These are phyloP conservation scores for Xerocomus amazonicus DNA, from an alignment of 1,284 basidiomycete species.

Conservation along the genomic window DNA sequence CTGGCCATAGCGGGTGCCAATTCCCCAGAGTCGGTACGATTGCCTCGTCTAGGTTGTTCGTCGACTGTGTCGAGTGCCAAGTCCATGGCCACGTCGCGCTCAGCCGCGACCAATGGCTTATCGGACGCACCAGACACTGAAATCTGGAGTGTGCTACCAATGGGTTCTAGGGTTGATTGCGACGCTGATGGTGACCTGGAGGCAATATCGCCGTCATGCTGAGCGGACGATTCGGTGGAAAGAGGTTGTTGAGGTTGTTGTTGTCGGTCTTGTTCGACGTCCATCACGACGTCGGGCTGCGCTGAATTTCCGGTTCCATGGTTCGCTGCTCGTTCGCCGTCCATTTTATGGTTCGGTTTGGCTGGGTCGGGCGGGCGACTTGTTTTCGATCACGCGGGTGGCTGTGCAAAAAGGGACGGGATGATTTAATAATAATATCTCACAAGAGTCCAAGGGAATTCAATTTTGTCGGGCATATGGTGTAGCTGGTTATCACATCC, in stretches of 20 bases:
- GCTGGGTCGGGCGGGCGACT: conserved; percentile 24
- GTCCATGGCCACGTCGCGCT: conserved; percentile 27
- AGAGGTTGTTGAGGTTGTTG: conserved; percentile 2
- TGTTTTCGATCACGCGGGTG: conserved; percentile 29
- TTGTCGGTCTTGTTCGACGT: conserved; percentile 16
- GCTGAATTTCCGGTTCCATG: neutral
- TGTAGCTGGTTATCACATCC: conserved; percentile 50
- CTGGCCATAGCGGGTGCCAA: conserved; percentile 3
- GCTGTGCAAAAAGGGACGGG: conserved; percentile 16
- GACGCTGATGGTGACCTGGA: neutral
- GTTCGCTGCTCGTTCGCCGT: conserved; percentile 14
- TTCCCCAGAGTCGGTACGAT: conserved; percentile 9
- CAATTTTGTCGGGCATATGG: conserved; percentile 36
- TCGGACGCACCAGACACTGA: conserved; percentile 15
- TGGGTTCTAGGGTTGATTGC: conserved; percentile 13
- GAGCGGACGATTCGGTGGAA: neutral
- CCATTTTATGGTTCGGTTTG: conserved; percentile 20
- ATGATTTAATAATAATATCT: no score
- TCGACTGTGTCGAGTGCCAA: conserved; percentile 15
- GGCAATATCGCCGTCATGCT: conserved; percentile 1
- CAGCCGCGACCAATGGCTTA: conserved; percentile 22
- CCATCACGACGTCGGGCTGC: conserved; percentile 17
- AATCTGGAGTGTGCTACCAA: neutral
- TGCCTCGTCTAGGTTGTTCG: conserved; percentile 10
- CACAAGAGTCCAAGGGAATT: conserved; percentile 5